Base-by-base conservation (phyloP, 1,139 yeast genomes). In the Hansenula lynferdii region DNA sequence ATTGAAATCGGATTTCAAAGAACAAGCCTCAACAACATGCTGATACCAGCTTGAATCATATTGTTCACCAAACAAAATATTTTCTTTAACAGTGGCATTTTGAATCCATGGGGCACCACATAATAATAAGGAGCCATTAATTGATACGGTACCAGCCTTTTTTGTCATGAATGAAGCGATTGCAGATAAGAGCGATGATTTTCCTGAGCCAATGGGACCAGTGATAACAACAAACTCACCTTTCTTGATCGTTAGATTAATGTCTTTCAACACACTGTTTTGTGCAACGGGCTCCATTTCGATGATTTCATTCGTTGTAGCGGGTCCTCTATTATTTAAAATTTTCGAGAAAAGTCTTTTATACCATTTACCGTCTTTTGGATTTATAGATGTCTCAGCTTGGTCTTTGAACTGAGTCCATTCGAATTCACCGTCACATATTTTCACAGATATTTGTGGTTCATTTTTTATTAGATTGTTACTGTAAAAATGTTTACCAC, bases 71-170 rank as follows among this genome's bases (percentile, higher is more conserved):
- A 87, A 87, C 0, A 73, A 45, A 42, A 87, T 85, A 53, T 87
- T 87, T 23, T 83, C 80, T 47, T 74, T 70, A 4, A 86, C 80
- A 1, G 95, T 82, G 2, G 86, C 77, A 56, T 86, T 87, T 59
- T 84, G 94, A 38, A 85, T 77, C 96, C 96, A 87, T 8, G 94
- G 90, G 24, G 76, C 76, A 28, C 66, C 65, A 43, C 66, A 59
- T 28, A 59, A 36, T 30, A 58, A 28, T 5, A 27, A 11, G 1
- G 43, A 39, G 4, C 47, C 48, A 29, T 67, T 61, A 5, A 70
- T 60, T 37, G 54, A 56, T 6, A 72, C 57, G 1, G 53, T 33
- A 27, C 80, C 80, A 2, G 44, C 31, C 1, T 58, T 57, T 35
- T 65, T 59, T 32, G 60, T 63, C 80, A 75, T 74, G 21, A 65